Base-by-base conservation (phyloP, 139 green algal species). In the Picochlorum sp. region DNA sequence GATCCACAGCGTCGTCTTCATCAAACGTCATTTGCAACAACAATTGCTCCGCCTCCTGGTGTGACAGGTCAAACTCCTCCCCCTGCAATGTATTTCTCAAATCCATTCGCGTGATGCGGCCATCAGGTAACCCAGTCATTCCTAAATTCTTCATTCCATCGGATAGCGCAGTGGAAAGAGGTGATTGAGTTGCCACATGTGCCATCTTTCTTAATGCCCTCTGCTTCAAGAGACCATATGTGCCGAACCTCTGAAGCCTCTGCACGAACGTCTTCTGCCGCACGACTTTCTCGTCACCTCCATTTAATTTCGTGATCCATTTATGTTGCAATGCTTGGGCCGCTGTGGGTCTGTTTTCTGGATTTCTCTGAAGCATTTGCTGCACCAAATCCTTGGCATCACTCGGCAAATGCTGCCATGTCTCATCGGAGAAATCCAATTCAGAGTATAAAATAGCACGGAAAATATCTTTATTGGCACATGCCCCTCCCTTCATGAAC, bases 171-270 rank as follows among this genome's bases (percentile, higher is more conserved):
- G 32, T 26, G 8, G 32, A 37, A 21, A 49, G 16, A 38, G 24
- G 13, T 10, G n/a, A 14, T 30, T 51, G 20, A 13, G 47, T 50
- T 44, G 45, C 69, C 44, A 57, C 57, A 61, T 75, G 63, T 3
- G 72, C 76, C 20, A 77, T 69, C 23, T 57, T 67, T 37, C 77
- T 57, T 55, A 87, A 59, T 6, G 70, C 75, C 34, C 81, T 69
- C 75, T 92, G 82, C 62, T 90, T 92, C 1, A 92, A 58, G 37
- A 74, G 61, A 11, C 77, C 76, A 50, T 84, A 92, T 4, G 79
- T 90, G 50, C 83, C 85, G 63, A 78, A 94, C 3, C 85, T 69
- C 75, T 92, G 86, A 69, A 92, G 69, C 58, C 86, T 80, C 78
- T 91, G 84, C 44, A 92, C 83, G 37, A 92, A 72, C 4, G 71